Conservation (phyloP, 202 grass and related monocot genomes). For the Carex arenaria region DNA sequence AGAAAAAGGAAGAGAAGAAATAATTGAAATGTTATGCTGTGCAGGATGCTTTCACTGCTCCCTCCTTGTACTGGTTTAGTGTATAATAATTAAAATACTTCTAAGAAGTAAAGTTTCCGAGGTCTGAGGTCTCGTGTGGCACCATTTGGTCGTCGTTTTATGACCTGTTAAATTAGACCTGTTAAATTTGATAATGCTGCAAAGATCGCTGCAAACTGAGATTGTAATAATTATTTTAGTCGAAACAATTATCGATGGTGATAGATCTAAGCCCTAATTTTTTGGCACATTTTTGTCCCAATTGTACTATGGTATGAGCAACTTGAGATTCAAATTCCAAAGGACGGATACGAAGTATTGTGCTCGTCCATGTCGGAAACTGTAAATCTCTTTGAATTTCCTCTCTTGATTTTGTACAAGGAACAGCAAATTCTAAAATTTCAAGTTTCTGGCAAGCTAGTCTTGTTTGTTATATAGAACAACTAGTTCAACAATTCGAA, state of each 20-base stretch:
- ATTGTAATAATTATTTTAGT: not conserved
- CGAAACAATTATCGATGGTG: not conserved
- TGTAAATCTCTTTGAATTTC: not conserved
- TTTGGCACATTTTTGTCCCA: not conserved
- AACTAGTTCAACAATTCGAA: too few relatives aligned
- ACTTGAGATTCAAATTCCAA: not conserved
- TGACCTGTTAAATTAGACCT: not conserved
- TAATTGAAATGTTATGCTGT: not conserved
- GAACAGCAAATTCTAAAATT: not conserved
- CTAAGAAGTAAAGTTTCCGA: too few relatives aligned
- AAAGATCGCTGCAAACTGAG: not conserved
- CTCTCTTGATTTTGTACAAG: not conserved
- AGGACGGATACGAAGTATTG: not conserved
- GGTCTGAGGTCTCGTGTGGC: not conserved
- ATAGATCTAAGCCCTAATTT: too few relatives aligned
- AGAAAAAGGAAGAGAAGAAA: slow-evolving; percentile 20
- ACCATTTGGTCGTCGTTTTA: not conserved
- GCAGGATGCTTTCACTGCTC: not conserved
- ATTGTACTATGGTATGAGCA: not conserved
- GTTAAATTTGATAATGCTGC: not conserved
- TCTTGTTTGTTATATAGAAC: not conserved
- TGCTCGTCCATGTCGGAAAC: not conserved
- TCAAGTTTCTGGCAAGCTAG: not conserved
- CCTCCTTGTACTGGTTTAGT: not conserved
- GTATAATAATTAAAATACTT: not conserved